phyloP scores from a whole-genome alignment of 352 stramenopile genomes.

The Phytophthora colocasiae region DNA sequence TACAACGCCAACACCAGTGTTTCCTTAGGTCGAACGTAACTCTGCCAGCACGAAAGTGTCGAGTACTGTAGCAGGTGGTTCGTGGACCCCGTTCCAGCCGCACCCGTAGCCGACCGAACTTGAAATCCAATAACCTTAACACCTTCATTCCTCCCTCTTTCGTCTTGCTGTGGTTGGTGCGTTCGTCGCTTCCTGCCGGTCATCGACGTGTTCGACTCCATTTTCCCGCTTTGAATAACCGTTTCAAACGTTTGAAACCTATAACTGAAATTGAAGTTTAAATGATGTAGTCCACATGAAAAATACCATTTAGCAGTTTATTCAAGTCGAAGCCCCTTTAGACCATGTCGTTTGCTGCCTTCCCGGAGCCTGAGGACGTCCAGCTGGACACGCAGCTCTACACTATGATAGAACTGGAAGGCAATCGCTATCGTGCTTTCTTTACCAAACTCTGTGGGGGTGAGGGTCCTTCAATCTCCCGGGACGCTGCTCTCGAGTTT shows the following conservation, averaged over 20 bases:
- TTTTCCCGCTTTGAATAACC: neutral
- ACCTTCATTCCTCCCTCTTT: constrained; percentile 7
- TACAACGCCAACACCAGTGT: constrained; percentile 62
- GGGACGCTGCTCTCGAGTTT: constrained; percentile 51
- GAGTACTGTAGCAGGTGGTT: constrained; percentile 65
- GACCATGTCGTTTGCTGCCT: constrained; percentile 26
- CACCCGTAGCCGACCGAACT: constrained; percentile 47
- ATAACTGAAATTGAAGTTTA: neutral
- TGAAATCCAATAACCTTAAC: constrained; percentile 41
- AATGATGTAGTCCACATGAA: too few relatives aligned
- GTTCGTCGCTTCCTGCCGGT: neutral
- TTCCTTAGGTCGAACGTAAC: constrained; percentile 59
- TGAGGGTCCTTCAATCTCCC: constrained; percentile 27
- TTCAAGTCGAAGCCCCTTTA: too few relatives aligned
- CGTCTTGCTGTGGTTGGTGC: constrained; percentile 1
- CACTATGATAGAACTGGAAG: constrained; percentile 71
- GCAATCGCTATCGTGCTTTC: constrained; percentile 64
- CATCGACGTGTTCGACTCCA: neutral
- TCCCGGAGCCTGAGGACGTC: constrained; percentile 17
- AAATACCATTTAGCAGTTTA: too few relatives aligned
- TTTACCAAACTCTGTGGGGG: constrained; percentile 52
- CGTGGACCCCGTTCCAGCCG: constrained; percentile 37
- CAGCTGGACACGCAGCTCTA: constrained; percentile 50
- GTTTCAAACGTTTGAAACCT: constrained; percentile 22
- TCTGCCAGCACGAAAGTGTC: constrained; percentile 64